Base-by-base conservation (phyloP, 2,329 filamentous ascomycete genomes). In the Lachnellula subtilissima region DNA sequence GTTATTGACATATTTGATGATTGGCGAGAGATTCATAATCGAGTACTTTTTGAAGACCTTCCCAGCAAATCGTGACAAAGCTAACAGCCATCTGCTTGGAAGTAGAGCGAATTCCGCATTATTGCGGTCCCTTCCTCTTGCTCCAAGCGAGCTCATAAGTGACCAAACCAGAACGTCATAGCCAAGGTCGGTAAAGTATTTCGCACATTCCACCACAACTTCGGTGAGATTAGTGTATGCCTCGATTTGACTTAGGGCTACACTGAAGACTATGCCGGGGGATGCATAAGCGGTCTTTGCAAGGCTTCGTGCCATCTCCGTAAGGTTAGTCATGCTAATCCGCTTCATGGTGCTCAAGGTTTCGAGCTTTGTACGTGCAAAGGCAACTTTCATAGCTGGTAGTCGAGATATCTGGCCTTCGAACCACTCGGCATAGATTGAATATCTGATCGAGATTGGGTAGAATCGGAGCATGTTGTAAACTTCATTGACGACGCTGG, bases 141-240 rank as follows among this genome's bases (percentile, higher is more conserved):
- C 82, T 53, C 83, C 83, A 12, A 87, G 74, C 1, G 84, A 85
- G 67, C 85, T 95, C 73, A 99, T 84, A 46, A 99, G 77, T 19
- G 91, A 90, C 91, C 93, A 99, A 3, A 91, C 89, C 46, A 99
- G 78, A 35, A 96, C 89, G 71, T 99, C 94, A 69, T 96, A 96
- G 0, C 90, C 93, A 39, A 99, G 76, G 53, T 89, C 86, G 1
- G 93, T 96, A 65, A 97, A 97, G 70, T 97, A 97, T 65, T 90
- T 87, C 40, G 90, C 91, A 67, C 92, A 97, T 69, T 97, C 91
- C 14, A 97, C 92, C 59, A 99, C 90, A 5, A 91, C 90, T 59
- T 96, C 90, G 55, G 96, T 96, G 58, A 99, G 81, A 69, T 97
- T 99, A 69, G 88, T 89, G 70, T 99, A 99, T 0, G 88, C 87